Evolutionary conservation across 139 green algal genomes (phyloP).

Genomic region (Yamagishiella unicocca): DNA sequence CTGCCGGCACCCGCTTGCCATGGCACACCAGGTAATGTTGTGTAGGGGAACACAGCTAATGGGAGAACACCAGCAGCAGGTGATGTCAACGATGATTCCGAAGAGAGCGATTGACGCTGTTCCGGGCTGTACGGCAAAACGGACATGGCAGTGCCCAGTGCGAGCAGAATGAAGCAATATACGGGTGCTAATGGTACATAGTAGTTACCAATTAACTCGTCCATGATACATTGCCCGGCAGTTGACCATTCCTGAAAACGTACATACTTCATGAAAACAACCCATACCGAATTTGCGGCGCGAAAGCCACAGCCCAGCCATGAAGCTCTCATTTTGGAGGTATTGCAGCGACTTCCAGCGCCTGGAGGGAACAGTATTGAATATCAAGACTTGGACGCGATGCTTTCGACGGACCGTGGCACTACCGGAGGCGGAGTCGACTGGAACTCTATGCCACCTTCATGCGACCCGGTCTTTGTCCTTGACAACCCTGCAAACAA

Average conservation of each 20-base stretch:
- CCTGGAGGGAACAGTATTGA: background rate
- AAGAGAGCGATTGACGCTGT: too few species aligned
- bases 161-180: background rate
- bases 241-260: background rate
- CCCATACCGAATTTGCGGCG: background rate
- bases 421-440: background rate
- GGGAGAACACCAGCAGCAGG: too few species aligned
- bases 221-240: too few species aligned
- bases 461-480: constrained; percentile 46
- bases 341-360: background rate
- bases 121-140: background rate
- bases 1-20: too few species aligned
- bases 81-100: too few species aligned
- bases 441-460: constrained; percentile 21
- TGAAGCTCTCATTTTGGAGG: constrained; percentile 8
- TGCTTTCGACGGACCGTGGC: background rate
- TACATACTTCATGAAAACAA: background rate
- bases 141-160: background rate
- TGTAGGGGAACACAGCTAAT: too few species aligned
- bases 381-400: background rate
- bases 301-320: background rate
- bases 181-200: too few species aligned
- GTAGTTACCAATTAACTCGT: too few species aligned
- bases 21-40: too few species aligned
- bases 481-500: constrained; percentile 54